Evolutionary conservation across 164 flowering plant species (phyloP), one percentile per base, ranked within the genome.

Genomic region (Brasenia schreberi): DNA sequence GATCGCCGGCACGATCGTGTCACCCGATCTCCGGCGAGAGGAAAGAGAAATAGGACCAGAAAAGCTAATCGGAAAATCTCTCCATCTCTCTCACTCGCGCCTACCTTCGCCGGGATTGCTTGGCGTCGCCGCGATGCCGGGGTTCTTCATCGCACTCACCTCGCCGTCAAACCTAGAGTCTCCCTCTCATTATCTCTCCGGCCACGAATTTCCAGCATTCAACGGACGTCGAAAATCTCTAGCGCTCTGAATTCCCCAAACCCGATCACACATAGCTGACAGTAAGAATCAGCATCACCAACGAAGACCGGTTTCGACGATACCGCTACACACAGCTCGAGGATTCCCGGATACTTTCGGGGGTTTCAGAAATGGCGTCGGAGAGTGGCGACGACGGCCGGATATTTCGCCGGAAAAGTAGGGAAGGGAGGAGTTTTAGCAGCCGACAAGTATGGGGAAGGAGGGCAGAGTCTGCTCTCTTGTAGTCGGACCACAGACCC

Each of bases 61-160:
- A 58, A 62, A 58, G 16, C 56, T 3, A 14, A 49, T 9, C 56
- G 16, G 16, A 14, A 49, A 5, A 49, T 49, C 56, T 49, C 56
- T 14, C 56, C 16, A 9, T 49, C 56, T 49, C 60, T 12, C 61
- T 56, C 39, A 49, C 23, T 10, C 23, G 19, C 7, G n/a, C 71
- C 49, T 23, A 85, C 90, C 88, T 76, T 85, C 90, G 52, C 70
- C 61, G 5, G 81, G 72, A 69, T 76, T 78, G 0, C 68, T 64
- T 12, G 78, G 61, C 7, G 16, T 14, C 12, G 78, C 80, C 18
- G 75, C 78, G 71, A 63, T 79, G 39, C 77, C 70, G 69, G 82
- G 79, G 27, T 71, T 56, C 81, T 88, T 88, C 94, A 85, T 84
- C 64, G 44, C 16, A 49, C 42, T 1, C 62, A 9, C 56, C 0